These are phyloP conservation scores for Candida dubliniensis DNA, from an alignment of 1,139 yeast species.

Conservation along the genomic window DNA sequence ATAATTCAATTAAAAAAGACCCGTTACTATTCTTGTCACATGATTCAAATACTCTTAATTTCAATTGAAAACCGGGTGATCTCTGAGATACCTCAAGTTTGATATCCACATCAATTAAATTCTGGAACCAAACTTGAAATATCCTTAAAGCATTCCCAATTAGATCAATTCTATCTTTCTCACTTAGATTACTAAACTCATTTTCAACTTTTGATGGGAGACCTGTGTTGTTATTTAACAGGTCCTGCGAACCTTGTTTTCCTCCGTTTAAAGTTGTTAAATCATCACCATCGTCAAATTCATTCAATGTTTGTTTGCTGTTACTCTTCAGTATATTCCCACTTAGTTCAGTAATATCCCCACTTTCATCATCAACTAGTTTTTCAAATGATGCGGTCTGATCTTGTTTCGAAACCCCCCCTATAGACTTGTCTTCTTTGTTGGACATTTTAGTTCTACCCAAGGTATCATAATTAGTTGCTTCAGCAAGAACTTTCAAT, in stretches of 20 bases:
- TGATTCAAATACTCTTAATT: conserved; percentile 16
- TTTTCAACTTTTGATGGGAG: background rate
- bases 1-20: conserved; percentile 16
- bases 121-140: conserved; percentile 25
- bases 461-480: conserved; percentile 12
- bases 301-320: conserved; percentile 8
- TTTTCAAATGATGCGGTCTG: conserved; percentile 1
- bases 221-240: background rate
- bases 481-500: conserved; percentile 17
- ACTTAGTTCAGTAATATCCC: conserved; percentile 24
- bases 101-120: conserved; percentile 19
- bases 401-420: background rate
- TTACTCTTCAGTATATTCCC: conserved; percentile 14
- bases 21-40: conserved; percentile 5
- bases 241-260: background rate
- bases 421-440: no score
- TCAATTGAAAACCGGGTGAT: conserved; percentile 5
- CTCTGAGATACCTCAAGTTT: conserved; percentile 6
- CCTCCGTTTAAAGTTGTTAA: conserved; percentile 26
- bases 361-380: conserved; percentile 22
- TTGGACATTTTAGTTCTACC: no score
- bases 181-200: conserved; percentile 26
- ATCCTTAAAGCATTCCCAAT: conserved; percentile 27
- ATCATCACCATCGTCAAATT: conserved; percentile 30
- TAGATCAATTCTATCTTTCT: conserved; percentile 26